Percentiles rank a stretch among this genome's conserved stretches.
phyloP scores from a whole-genome alignment of 768 basidiomycete genomes.

The Chalciporus pseudorubinellus region DNA sequence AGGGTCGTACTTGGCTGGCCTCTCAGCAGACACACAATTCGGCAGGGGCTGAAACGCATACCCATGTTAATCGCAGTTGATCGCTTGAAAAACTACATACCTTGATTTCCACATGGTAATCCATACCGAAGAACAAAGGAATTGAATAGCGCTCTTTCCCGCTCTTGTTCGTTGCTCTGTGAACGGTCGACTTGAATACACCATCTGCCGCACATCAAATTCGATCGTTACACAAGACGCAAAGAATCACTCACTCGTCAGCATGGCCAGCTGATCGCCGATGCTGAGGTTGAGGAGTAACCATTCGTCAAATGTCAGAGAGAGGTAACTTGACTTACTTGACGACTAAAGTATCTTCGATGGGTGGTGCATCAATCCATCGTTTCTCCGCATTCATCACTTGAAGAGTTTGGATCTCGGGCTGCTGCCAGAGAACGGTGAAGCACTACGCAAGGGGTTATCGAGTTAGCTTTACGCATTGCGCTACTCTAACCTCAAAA shows the following conservation, averaged over 20 bases:
- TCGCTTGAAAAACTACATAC: slow-evolving; percentile 36
- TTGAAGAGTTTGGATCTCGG: slow-evolving; percentile 72
- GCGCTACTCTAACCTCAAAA: slow-evolving; percentile 36
- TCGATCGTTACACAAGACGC: not conserved
- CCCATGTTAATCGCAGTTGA: not conserved
- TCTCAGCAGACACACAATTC: slow-evolving; percentile 48
- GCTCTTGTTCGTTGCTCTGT: slow-evolving; percentile 78
- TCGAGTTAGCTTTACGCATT: not conserved
- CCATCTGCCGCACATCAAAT: slow-evolving; percentile 52
- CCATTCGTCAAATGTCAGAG: slow-evolving; percentile 14
- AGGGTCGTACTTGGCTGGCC: slow-evolving; percentile 66
- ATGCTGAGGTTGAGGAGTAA: slow-evolving; percentile 46
- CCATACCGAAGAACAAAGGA: slow-evolving; percentile 87
- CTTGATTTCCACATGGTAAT: slow-evolving; percentile 80
- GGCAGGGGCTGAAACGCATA: slow-evolving; percentile 35
- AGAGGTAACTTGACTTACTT: slow-evolving; percentile 60
- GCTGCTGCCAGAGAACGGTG: slow-evolving; percentile 83
- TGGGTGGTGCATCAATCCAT: slow-evolving; percentile 83
- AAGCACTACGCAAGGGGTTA: slow-evolving; percentile 54
- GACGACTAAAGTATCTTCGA: slow-evolving; percentile 78
- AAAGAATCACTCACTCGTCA: slow-evolving; percentile 65
- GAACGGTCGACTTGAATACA: slow-evolving; percentile 86
- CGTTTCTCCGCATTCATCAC: slow-evolving; percentile 71
- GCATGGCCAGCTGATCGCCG: slow-evolving; percentile 84
- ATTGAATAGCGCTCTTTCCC: slow-evolving; percentile 77